phyloP scores from a whole-genome alignment of 768 basidiomycete genomes.

The Kwoniella heveanensis region DNA sequence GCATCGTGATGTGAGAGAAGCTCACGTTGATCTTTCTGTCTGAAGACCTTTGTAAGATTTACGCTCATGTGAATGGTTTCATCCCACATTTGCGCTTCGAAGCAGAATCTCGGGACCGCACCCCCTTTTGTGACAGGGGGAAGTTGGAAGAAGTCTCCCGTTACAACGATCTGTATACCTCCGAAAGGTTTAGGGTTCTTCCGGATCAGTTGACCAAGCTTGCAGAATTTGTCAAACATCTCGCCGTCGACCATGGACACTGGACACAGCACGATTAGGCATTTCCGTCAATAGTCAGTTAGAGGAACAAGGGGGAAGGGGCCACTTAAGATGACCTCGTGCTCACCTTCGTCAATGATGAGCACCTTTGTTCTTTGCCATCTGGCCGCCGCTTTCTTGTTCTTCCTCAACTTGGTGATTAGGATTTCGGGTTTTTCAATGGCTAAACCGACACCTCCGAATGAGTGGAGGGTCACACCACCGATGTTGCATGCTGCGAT shows the following conservation, averaged over 20 bases:
- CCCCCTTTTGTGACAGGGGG: slow-evolving; percentile 79
- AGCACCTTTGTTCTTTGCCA: slow-evolving; percentile 85
- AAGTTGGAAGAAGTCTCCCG: slow-evolving; percentile 97
- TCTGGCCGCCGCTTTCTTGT: slow-evolving; percentile 75
- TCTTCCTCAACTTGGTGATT: slow-evolving; percentile 69
- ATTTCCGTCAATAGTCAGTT: background rate
- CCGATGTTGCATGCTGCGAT: slow-evolving; percentile 98
- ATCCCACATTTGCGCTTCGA: slow-evolving; percentile 81
- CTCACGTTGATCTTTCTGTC: slow-evolving; percentile 86
- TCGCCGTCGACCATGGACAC: slow-evolving; percentile 95
- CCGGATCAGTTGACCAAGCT: slow-evolving; percentile 68
- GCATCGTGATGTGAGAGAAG: no score
- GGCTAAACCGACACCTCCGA: slow-evolving; percentile 89
- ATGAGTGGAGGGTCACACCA: slow-evolving; percentile 91
- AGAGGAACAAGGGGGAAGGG: no score
- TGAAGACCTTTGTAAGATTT: slow-evolving; percentile 92
- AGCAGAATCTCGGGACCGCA: slow-evolving; percentile 77
- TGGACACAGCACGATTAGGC: slow-evolving; percentile 50
- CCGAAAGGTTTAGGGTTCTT: slow-evolving; percentile 75
- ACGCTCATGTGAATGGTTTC: slow-evolving; percentile 75
- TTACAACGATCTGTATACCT: slow-evolving; percentile 90
- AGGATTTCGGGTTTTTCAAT: slow-evolving; percentile 67
- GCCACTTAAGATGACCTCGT: background rate
- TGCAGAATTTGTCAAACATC: slow-evolving; percentile 80
- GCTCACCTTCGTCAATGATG: slow-evolving; percentile 81